phyloP scores from a whole-genome alignment of 129 eudicot genomes.

The Glebionis coronaria region DNA sequence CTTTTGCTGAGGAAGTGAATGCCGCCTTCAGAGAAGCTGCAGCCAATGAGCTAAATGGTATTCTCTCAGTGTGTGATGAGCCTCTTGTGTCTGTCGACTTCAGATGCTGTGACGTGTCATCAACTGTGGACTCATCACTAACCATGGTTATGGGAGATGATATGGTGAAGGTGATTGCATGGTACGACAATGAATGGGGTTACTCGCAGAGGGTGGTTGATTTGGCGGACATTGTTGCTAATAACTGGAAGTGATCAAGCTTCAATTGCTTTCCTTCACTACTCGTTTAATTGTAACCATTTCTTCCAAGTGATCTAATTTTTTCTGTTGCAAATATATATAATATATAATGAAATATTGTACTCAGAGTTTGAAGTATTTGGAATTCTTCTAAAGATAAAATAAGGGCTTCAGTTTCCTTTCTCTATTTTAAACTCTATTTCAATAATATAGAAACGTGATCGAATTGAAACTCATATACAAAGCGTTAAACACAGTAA shows the following conservation, averaged over 20 bases:
- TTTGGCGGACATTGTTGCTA: slow-evolving; percentile 91
- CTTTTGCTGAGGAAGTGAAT: slow-evolving; percentile 91
- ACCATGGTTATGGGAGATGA: slow-evolving; percentile 99
- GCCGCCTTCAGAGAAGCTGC: slow-evolving; percentile 88
- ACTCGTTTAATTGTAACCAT: slow-evolving; percentile 13
- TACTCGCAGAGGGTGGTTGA: slow-evolving; percentile 97
- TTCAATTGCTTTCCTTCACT: neutral
- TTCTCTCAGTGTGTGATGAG: slow-evolving; percentile 80
- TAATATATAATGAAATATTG: slow-evolving; percentile 18
- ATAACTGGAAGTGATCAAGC: slow-evolving; percentile 61
- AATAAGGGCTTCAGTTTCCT: slow-evolving; percentile 20
- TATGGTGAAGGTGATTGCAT: slow-evolving; percentile 97
- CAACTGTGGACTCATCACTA: slow-evolving; percentile 82
- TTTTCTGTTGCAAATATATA: slow-evolving; percentile 29
- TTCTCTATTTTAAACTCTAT: neutral
- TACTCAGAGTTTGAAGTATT: slow-evolving; percentile 31
- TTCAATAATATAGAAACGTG: too few relatives aligned
- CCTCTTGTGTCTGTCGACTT: slow-evolving; percentile 94
- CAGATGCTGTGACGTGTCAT: slow-evolving; percentile 85
- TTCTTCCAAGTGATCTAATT: slow-evolving; percentile 29
- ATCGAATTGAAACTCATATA: too few relatives aligned
- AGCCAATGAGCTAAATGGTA: slow-evolving; percentile 67
- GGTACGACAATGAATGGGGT: slow-evolving; percentile 99
- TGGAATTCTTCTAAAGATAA: slow-evolving; percentile 31
- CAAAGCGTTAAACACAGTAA: too few relatives aligned